These are phyloP conservation scores for Drosera capensis DNA, from an alignment of 148 eudicot genomes.

Conservation along the genomic window DNA sequence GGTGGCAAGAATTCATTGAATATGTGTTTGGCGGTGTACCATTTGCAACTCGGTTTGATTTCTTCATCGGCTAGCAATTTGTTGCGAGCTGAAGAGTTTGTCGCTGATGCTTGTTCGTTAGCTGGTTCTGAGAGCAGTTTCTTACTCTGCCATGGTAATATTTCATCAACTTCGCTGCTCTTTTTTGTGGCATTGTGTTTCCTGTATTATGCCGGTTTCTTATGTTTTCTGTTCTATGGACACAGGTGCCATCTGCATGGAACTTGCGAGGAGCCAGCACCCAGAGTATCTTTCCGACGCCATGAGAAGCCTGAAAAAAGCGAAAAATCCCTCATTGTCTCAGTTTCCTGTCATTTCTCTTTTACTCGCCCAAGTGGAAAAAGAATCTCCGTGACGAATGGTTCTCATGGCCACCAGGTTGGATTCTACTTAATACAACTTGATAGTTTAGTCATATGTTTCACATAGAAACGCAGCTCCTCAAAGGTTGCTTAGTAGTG, in stretches of 20 bases:
- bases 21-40: constrained; percentile 59
- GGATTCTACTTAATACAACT: constrained; percentile 1
- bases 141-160: constrained; percentile 65
- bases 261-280: constrained; percentile 49
- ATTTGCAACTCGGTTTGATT: constrained; percentile 53
- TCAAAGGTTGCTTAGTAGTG: not conserved
- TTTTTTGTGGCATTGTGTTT: not conserved
- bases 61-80: constrained; percentile 34
- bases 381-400: constrained; percentile 51
- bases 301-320: constrained; percentile 57
- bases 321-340: constrained; percentile 26
- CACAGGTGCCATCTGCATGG: constrained; percentile 76
- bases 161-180: not conserved
- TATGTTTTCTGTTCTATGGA: constrained; percentile 3
- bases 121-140: constrained; percentile 53
- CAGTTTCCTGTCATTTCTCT: constrained; percentile 51
- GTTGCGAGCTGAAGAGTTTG: constrained; percentile 50
- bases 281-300: constrained; percentile 47
- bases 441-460: not conserved
- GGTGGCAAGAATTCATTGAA: constrained; percentile 33
- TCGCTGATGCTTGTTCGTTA: constrained; percentile 61
- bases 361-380: constrained; percentile 85
- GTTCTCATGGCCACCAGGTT: constrained; percentile 87
- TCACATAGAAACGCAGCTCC: not conserved
- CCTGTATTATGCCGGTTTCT: not conserved